Conservation (phyloP, 2,329 filamentous ascomycete genomes). For the Cladosporium sp. region DNA sequence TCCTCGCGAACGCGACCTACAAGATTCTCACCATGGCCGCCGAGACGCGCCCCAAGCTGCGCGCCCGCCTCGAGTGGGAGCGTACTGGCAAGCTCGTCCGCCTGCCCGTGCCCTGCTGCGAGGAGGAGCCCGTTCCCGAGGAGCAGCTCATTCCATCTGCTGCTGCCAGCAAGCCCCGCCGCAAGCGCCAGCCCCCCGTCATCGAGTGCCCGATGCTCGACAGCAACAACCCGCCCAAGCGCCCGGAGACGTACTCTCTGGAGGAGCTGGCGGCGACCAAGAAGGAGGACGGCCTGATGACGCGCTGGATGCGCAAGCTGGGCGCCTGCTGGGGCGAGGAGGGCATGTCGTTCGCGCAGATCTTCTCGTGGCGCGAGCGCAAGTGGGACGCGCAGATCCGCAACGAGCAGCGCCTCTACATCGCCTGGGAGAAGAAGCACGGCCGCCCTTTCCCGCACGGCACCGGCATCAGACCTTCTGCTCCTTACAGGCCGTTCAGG, state of each 20-base stretch:
- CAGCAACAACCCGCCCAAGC: not conserved
- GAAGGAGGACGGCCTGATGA: conserved; percentile 1
- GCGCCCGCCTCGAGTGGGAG: not conserved
- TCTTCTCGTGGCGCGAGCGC: not conserved
- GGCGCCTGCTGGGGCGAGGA: not conserved
- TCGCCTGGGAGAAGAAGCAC: too few species aligned
- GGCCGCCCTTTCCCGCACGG: too few species aligned
- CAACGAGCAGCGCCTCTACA: not conserved
- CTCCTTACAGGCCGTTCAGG: too few species aligned
- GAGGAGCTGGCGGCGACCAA: not conserved
- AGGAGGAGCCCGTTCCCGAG: not conserved
- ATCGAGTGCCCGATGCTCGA: not conserved
- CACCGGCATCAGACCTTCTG: too few species aligned
- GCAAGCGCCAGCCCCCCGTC: not conserved
- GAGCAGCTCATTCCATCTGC: not conserved
- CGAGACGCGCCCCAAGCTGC: not conserved
- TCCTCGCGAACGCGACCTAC: not conserved
- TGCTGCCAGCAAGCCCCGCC: not conserved
- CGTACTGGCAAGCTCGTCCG: not conserved
- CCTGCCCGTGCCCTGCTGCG: not conserved
- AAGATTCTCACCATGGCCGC: not conserved
- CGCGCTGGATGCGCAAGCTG: not conserved
- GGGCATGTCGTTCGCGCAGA: not conserved
- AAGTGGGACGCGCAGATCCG: not conserved
- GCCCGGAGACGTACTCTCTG: not conserved